phyloP scores from a whole-genome alignment of 2,329 filamentous ascomycete genomes.

The Alternaria ventricosa region DNA sequence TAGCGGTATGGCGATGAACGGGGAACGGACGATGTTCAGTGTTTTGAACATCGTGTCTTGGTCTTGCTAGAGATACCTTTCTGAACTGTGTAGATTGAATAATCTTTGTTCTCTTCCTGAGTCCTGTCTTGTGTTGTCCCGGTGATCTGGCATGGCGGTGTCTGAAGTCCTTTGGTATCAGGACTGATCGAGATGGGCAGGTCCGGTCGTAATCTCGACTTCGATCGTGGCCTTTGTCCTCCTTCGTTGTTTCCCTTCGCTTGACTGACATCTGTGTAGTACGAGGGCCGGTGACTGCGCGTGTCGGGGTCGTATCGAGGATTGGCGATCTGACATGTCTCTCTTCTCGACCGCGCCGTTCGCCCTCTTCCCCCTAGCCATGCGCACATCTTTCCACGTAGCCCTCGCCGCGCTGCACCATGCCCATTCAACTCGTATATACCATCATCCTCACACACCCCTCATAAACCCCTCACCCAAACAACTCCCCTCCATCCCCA shows the following conservation, averaged over 20 bases:
- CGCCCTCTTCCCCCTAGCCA: background rate
- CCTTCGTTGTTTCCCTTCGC: background rate
- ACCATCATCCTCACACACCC: background rate
- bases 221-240: background rate
- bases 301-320: background rate
- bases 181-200: background rate
- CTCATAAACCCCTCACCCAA: background rate
- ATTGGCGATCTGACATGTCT: background rate
- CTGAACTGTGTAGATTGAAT: conserved; percentile 11
- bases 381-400: background rate
- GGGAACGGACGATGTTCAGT: background rate
- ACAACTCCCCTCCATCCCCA: background rate
- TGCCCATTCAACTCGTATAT: background rate
- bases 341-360: background rate
- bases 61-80: conserved; percentile 5
- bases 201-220: background rate
- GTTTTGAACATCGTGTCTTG: background rate
- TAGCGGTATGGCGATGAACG: background rate
- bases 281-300: background rate
- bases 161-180: background rate
- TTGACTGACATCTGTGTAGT: background rate
- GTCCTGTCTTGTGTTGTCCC: background rate
- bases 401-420: background rate
- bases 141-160: background rate
- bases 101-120: background rate